Percentiles rank a stretch among this genome's conserved stretches.
phyloP scores from a whole-genome alignment of 306 rosid species.

The Malus orientalis region DNA sequence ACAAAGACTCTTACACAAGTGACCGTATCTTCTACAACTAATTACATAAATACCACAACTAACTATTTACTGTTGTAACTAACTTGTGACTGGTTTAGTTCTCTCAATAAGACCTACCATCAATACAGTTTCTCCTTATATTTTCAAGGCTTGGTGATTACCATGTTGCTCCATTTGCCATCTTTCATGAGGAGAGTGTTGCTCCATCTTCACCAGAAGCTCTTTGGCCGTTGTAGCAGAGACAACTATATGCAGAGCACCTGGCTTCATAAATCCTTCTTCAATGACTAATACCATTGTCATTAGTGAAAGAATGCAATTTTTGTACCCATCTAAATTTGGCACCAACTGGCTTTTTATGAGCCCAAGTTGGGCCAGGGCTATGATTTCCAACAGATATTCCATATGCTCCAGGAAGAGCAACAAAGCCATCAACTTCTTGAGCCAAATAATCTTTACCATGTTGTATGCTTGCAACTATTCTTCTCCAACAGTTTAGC shows the following conservation, averaged over 20 bases:
- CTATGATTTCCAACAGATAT: not conserved
- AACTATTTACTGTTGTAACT: too few species aligned
- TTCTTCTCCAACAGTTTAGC: conserved; percentile 35
- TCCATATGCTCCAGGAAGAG: not conserved
- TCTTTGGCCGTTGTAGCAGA: not conserved
- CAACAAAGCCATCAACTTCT: not conserved
- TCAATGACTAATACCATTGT: not conserved
- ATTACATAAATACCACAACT: too few species aligned
- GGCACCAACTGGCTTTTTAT: not conserved
- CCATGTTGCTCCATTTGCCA: not conserved
- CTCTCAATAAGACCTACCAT: not conserved
- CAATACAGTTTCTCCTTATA: not conserved
- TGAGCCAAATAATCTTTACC: not conserved
- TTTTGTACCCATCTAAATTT: not conserved
- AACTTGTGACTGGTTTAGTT: too few species aligned
- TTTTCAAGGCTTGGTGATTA: not conserved
- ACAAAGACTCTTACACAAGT: too few species aligned
- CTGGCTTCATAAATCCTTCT: not conserved
- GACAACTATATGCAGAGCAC: not conserved
- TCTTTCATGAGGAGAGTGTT: not conserved
- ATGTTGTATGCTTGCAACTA: not conserved
- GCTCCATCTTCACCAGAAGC: not conserved
- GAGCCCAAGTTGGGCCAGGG: not conserved
- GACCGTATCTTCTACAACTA: too few species aligned
- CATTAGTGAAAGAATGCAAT: not conserved